Evolutionary conservation across 2,329 filamentous ascomycete genomes (phyloP), one percentile per base, ranked within the genome.

Genomic region (Colletotrichum neosansevieriae): DNA sequence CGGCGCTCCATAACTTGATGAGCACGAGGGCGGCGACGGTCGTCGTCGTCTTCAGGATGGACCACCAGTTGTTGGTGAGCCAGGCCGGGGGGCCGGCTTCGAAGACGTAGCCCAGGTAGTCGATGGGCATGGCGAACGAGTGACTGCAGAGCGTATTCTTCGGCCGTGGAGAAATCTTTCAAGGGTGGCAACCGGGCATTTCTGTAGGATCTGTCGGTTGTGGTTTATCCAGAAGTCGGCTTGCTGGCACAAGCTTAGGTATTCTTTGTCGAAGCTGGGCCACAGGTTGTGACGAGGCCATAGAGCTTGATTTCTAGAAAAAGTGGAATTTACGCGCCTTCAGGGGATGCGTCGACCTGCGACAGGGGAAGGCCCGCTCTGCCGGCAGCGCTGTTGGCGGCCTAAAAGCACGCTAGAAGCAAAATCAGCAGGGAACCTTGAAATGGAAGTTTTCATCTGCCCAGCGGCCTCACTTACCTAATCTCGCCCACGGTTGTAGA

Each of bases 1-100:
- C 97, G 71, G 89, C 88, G 75, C 91, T 92, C 82, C 92, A 97
- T 75, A 85, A 84, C 84, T 98, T 98, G 54, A 86, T 74, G 34
- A 85, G 68, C 54, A 77, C 76, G 32, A 88, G 72, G 45, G 79
- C 71, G 6, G 77, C 76, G n/a, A 82, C 49, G 47, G 80, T 71
- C 19, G 78, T 75, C 45, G 75, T 73, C 17, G 76, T 72, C 73
- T 84, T 81, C 73, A 81, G 72, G 51, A 88, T 74, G 24, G 76
- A 73, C 79, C 77, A 81, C 50, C 79, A 79, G 58, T 85, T 78
- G 47, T 81, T 76, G 49, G 82, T 82, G 58, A 87, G 74, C 80
- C 83, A 85, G 67, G 75, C 73, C 17, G 87, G 87, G 19, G 81
- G 76, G 68, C 87, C 87, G 67, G 87, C 77, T 69, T 80, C 74